phyloP scores from a whole-genome alignment of 768 basidiomycete species.

The Pleurotus pulmonarius region DNA sequence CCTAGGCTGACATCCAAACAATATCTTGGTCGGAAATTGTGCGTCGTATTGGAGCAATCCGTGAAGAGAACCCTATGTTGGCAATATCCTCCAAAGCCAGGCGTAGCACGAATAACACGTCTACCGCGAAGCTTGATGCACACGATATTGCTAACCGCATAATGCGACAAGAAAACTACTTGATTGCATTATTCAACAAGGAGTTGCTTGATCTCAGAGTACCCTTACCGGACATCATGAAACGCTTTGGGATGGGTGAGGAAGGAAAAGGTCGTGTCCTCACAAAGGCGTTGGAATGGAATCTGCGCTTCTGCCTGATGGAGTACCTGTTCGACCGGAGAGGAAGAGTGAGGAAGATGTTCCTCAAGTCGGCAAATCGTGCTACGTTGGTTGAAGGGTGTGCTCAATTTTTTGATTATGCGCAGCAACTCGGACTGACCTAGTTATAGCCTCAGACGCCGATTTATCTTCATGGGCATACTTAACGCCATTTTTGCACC shows the following conservation, averaged over 20 bases:
- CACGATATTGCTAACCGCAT: slow-evolving; percentile 98
- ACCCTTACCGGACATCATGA: slow-evolving; percentile 64
- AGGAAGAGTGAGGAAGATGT: slow-evolving; percentile 87
- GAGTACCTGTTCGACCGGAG: slow-evolving; percentile 91
- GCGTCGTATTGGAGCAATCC: slow-evolving; percentile 80
- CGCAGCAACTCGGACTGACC: background rate
- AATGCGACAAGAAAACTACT: slow-evolving; percentile 96
- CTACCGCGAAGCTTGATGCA: slow-evolving; percentile 88
- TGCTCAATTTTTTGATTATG: slow-evolving; percentile 9
- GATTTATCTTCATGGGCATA: slow-evolving; percentile 96
- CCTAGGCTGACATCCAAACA: slow-evolving; percentile 92
- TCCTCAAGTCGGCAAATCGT: slow-evolving; percentile 83
- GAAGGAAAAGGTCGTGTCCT: slow-evolving; percentile 70
- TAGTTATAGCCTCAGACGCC: slow-evolving; percentile 59
- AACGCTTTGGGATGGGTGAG: slow-evolving; percentile 30
- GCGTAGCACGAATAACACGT: slow-evolving; percentile 52
- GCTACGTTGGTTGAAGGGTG: slow-evolving; percentile 80
- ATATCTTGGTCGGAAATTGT: slow-evolving; percentile 97
- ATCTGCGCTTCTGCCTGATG: slow-evolving; percentile 91
- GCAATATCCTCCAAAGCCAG: slow-evolving; percentile 67
- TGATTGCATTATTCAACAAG: slow-evolving; percentile 97
- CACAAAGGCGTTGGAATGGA: slow-evolving; percentile 95
- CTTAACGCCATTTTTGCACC: slow-evolving; percentile 94
- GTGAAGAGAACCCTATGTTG: slow-evolving; percentile 91
- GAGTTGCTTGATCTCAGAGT: slow-evolving; percentile 86